These are phyloP conservation scores for Chamaecrista fasciculata DNA, from an alignment of 306 rosid species.

Conservation along the genomic window DNA sequence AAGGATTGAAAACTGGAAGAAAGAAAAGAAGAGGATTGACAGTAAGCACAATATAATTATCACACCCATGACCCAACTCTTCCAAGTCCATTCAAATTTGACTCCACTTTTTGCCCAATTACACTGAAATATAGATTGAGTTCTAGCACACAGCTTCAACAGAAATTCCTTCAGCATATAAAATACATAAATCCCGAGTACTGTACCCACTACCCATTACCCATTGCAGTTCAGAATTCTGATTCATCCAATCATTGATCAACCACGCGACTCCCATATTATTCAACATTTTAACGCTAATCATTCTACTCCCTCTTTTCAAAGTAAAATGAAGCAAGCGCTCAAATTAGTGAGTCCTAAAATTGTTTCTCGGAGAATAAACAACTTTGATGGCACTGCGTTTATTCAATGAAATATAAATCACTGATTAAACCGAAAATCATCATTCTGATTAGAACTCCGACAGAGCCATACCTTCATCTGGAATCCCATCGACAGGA, in stretches of 20 bases:
- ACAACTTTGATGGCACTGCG: neutral
- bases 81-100: neutral
- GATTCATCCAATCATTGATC: slow-evolving; percentile 11
- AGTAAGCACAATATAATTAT: neutral
- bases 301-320: neutral
- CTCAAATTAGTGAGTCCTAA: neutral
- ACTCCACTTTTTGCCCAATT: neutral
- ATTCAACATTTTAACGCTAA: neutral
- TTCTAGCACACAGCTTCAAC: neutral
- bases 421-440: neutral
- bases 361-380: neutral
- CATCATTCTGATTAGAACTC: slow-evolving; percentile 20
- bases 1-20: neutral
- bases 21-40: neutral
- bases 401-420: neutral
- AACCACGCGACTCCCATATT: neutral
- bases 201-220: neutral
- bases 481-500: slow-evolving; percentile 62
- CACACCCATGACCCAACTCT: neutral
- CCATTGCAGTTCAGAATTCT: too few species aligned
- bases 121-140: neutral
- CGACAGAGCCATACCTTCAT: slow-evolving; percentile 56
- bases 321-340: neutral
- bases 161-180: neutral
- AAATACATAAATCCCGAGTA: neutral